Evolutionary conservation across 176 grass and related monocot genomes (phyloP).

Genomic region (Eleusine indica): DNA sequence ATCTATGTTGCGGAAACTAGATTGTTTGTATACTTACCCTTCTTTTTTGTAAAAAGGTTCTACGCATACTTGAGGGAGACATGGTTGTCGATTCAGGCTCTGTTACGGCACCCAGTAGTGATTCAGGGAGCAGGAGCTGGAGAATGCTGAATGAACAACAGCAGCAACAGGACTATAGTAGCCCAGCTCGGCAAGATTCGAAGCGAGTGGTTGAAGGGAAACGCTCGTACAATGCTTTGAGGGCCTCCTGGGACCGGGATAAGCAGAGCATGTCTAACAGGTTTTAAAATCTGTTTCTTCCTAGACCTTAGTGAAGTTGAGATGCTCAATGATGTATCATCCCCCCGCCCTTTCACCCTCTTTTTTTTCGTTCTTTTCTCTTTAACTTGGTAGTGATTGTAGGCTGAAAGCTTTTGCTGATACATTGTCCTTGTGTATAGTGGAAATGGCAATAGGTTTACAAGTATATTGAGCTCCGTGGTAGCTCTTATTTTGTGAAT

Average conservation of each 20-base stretch:
- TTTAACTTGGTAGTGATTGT: slow-evolving; percentile 30
- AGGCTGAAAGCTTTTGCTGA: slow-evolving; percentile 50
- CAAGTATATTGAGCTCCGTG: slow-evolving; percentile 49
- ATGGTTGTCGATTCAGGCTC: slow-evolving; percentile 71
- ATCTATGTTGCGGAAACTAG: neutral
- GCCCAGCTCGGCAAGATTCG: slow-evolving; percentile 48
- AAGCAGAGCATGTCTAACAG: slow-evolving; percentile 64
- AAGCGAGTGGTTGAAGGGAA: slow-evolving; percentile 49
- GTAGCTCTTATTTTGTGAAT: slow-evolving; percentile 43
- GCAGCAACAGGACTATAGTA: slow-evolving; percentile 49
- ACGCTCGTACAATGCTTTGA: slow-evolving; percentile 50
- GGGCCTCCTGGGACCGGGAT: slow-evolving; percentile 64
- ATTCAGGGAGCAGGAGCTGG: slow-evolving; percentile 67
- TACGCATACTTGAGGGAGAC: slow-evolving; percentile 90
- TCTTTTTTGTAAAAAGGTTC: slow-evolving; percentile 57
- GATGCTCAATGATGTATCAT: slow-evolving; percentile 62
- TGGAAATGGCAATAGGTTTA: slow-evolving; percentile 62
- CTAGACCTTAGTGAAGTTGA: slow-evolving; percentile 4
- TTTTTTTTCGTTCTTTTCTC: neutral
- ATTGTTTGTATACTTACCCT: slow-evolving; percentile 2
- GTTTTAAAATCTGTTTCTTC: slow-evolving; percentile 39
- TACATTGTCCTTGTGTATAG: slow-evolving; percentile 56
- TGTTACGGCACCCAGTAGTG: slow-evolving; percentile 60
- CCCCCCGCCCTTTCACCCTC: slow-evolving; percentile 33
- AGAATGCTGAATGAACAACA: slow-evolving; percentile 54